Conservation (phyloP, 192 early-diverging fungal genomes). For the Coemansia sp. region DNA sequence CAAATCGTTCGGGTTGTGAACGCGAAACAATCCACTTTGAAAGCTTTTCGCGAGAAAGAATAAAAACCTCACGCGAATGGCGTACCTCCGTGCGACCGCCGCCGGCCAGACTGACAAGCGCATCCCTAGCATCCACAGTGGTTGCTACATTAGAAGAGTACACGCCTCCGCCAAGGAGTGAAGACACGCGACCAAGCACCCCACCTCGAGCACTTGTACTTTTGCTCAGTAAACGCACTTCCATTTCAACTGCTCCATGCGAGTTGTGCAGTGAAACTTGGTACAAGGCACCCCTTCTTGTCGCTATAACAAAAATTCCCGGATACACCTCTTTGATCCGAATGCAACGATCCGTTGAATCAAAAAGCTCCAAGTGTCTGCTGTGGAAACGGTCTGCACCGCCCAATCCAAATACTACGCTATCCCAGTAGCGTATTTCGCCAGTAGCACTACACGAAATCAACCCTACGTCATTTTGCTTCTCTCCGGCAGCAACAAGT, state of each 20-base stretch:
- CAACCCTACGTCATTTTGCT: constrained; percentile 34
- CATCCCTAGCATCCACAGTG: constrained; percentile 14
- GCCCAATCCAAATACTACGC: constrained; percentile 51
- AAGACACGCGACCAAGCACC: constrained; percentile 43
- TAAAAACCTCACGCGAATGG: constrained; percentile 47
- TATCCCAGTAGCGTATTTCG: constrained; percentile 51
- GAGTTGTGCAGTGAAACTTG: constrained; percentile 23
- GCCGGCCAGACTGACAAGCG: constrained; percentile 27
- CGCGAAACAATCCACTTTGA: constrained; percentile 50
- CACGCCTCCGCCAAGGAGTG: constrained; percentile 33
- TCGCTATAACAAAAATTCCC: constrained; percentile 31
- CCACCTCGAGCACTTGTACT: constrained; percentile 18
- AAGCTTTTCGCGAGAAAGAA: constrained; percentile 40
- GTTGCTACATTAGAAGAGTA: neutral
- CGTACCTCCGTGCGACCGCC: constrained; percentile 45
- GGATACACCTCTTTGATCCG: constrained; percentile 23
- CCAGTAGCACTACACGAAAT: constrained; percentile 36
- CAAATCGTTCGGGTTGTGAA: constrained; percentile 22
- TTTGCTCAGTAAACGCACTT: constrained; percentile 16
- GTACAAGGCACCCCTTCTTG: constrained; percentile 31
- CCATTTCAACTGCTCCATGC: constrained; percentile 19
- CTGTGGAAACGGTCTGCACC: constrained; percentile 31
- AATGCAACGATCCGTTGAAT: constrained; percentile 19
- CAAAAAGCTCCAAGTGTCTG: constrained; percentile 4
- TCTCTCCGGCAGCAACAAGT: constrained; percentile 14